These are phyloP conservation scores for Chlamydomonas applanata DNA, from an alignment of 139 green algal genomes.

Conservation along the genomic window DNA sequence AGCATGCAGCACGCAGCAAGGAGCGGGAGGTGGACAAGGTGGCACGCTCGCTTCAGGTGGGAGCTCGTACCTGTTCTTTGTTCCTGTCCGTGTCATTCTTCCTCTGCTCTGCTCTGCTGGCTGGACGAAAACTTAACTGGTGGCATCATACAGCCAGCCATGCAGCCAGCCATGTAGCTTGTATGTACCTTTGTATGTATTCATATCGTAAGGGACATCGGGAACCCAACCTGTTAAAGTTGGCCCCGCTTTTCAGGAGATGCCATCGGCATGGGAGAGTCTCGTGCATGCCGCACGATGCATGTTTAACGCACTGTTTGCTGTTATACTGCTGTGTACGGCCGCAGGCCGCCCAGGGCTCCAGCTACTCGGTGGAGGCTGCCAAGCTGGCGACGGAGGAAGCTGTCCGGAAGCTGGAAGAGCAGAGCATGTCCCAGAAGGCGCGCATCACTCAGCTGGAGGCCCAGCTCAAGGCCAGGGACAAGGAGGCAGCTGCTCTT, in stretches of 20 bases:
- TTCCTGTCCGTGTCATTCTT: too few species aligned
- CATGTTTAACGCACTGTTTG: too few species aligned
- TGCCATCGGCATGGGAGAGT: too few species aligned
- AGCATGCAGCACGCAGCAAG: background rate
- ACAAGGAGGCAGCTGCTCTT: conserved; percentile 21
- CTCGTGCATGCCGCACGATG: too few species aligned
- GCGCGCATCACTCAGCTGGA: conserved; percentile 12
- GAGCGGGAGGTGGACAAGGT: conserved; percentile 1
- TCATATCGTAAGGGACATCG: background rate
- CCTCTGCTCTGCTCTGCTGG: too few species aligned
- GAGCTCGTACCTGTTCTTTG: too few species aligned
- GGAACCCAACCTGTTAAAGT: background rate
- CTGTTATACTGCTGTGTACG: too few species aligned
- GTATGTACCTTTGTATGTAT: too few species aligned
- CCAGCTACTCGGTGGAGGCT: background rate
- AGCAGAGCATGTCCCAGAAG: background rate
- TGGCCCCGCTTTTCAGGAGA: too few species aligned
- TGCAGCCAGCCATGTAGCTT: too few species aligned
- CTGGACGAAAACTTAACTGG: too few species aligned
- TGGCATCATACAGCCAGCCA: too few species aligned
- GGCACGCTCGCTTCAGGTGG: background rate
- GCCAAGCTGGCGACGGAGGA: conserved; percentile 16
- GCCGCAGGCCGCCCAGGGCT: background rate
- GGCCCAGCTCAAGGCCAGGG: conserved; percentile 7
- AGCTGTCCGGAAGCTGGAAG: conserved; percentile 15